Percentiles rank a stretch among this genome's conserved stretches.
These are phyloP conservation scores for Rhododendron ferrugineum DNA, from an alignment of 148 eudicot genomes.

Conservation along the genomic window DNA sequence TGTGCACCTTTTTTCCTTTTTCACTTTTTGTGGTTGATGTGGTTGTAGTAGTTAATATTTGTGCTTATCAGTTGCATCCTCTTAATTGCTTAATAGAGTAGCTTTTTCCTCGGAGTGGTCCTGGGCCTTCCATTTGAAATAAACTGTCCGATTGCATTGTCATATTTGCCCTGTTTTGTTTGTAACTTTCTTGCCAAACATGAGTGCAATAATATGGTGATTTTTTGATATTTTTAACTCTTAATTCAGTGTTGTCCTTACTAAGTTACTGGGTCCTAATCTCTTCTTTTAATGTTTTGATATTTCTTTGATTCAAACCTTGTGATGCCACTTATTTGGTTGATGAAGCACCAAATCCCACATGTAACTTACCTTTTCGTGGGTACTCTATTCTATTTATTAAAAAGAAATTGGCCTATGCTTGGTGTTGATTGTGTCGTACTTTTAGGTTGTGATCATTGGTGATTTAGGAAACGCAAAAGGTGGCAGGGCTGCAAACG, in stretches of 20 bases:
- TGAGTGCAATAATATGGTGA: neutral
- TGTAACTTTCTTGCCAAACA: neutral
- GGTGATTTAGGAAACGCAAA: neutral
- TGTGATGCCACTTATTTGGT: neutral
- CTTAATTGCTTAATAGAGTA: neutral
- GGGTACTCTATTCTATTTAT: neutral
- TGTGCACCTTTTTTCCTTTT: neutral
- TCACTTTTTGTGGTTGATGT: neutral
- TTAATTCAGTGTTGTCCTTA: neutral
- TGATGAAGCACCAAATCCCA: neutral
- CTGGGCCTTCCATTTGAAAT: neutral
- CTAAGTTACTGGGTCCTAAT: neutral
- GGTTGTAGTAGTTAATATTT: neutral
- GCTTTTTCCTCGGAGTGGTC: neutral
- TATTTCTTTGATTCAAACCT: neutral
- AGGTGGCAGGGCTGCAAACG: neutral
- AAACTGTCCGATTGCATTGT: neutral
- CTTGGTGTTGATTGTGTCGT: neutral
- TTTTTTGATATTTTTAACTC: neutral
- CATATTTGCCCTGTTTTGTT: neutral
- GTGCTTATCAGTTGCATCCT: neutral
- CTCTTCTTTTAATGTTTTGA: neutral
- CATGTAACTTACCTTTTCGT: neutral
- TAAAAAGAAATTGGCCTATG: neutral
- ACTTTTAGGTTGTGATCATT: neutral